Evolutionary conservation across 2,329 filamentous ascomycete genomes (phyloP), one percentile per base, ranked within the genome.

Genomic region (Colletotrichum spinosum): DNA sequence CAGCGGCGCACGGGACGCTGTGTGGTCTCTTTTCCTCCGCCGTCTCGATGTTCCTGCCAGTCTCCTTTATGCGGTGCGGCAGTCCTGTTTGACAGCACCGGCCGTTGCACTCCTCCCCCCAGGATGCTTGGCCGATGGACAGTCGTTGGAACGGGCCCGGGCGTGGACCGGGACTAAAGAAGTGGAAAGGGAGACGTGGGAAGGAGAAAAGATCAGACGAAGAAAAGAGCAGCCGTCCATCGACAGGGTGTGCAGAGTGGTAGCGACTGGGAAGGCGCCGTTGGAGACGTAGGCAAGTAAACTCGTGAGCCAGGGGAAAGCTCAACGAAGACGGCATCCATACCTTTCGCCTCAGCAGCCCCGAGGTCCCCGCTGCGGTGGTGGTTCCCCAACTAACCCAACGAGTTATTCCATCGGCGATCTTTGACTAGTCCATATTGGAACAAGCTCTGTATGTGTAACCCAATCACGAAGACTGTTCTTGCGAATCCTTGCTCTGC

Each of bases 191-290:
- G 50, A 46, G 37, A 66, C 56, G 55, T 39, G 61, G 62, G 61
- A 55, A 51, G 65, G 65, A 66, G 53, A 65, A 70, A 68, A 69
- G 66, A 72, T 72, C 69, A 69, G 70, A 71, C 51, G 70, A 67
- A 70, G 25, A 67, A 67, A 57, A 50, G 53, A 53, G 55, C 60
- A 35, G 34, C 54, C 53, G 56, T 51, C 34, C 33, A 11, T 37
- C 44, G 53, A 35, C n/a, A 35, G 37, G 45, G 25, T 39, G 35
- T 13, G 12, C n/a, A 13, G 37, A 51, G 13, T 50, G 15, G 45
- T 8, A 49, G 35, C 11, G 8, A 50, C 25, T 25, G 25, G 25
- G 25, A 25, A 25, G 3, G 25, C 25, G 25, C 25, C 25, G 25
- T 25, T 25, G 4, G 46, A 50, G 61, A 50, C 38, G 35, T 60